These are phyloP conservation scores for Allium fistulosum DNA, from an alignment of 106 monocot species.

Conservation along the genomic window DNA sequence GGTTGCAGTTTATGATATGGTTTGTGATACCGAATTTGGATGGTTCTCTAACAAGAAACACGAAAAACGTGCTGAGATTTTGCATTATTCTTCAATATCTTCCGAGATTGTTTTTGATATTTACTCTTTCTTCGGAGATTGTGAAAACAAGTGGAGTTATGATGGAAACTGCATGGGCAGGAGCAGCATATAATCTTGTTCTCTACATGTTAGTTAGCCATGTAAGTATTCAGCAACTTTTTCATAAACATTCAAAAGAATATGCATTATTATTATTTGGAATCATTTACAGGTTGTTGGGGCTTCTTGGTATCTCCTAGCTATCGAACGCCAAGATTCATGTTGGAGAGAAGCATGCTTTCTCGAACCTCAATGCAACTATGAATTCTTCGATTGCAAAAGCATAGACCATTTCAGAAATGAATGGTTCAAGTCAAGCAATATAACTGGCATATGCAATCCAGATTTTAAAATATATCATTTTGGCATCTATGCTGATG, in stretches of 20 bases:
- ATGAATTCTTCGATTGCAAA: constrained; percentile 42
- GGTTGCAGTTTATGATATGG: constrained; percentile 65
- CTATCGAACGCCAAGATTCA: constrained; percentile 55
- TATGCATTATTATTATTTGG: neutral
- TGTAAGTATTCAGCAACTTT: constrained; percentile 28
- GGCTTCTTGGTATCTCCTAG: constrained; percentile 68
- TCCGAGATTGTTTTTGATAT: constrained; percentile 56
- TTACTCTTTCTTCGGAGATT: constrained; percentile 62
- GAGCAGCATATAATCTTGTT: constrained; percentile 80
- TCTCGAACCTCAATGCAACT: constrained; percentile 34
- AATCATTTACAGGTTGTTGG: constrained; percentile 46
- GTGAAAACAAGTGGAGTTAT: constrained; percentile 67
- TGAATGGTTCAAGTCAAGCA: constrained; percentile 50
- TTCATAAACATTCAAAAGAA: neutral
- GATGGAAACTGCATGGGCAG: constrained; percentile 80
- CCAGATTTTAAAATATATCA: constrained; percentile 39
- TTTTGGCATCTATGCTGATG: constrained; percentile 74
- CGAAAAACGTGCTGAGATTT: constrained; percentile 51
- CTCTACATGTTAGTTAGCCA: constrained; percentile 89
- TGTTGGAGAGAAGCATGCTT: constrained; percentile 74
- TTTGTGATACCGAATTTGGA: constrained; percentile 55
- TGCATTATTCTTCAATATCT: constrained; percentile 71
- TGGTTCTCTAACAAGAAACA: constrained; percentile 42
- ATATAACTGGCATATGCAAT: constrained; percentile 37
- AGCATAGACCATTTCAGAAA: constrained; percentile 19